phyloP scores from a whole-genome alignment of 768 basidiomycete genomes.

The Termitomyces heimii region DNA sequence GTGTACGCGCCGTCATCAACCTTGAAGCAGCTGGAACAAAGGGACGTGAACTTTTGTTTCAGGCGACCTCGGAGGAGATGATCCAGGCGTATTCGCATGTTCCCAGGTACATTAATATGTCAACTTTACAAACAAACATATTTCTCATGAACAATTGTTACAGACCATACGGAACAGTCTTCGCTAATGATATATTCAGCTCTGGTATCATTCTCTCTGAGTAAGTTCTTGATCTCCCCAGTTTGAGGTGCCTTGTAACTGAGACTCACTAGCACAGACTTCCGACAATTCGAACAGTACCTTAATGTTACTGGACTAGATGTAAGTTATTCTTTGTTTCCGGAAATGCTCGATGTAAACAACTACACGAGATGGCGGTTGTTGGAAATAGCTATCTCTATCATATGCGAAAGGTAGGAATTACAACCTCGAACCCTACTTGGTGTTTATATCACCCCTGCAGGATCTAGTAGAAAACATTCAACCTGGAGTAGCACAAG shows the following conservation, averaged over 20 bases:
- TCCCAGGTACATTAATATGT: conserved; percentile 45
- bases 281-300: conserved; percentile 89
- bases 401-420: conserved; percentile 79
- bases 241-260: conserved; percentile 4
- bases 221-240: conserved; percentile 35
- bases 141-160: neutral
- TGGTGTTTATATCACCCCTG: neutral
- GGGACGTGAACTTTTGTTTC: conserved; percentile 89
- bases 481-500: conserved; percentile 72
- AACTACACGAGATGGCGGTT: conserved; percentile 67
- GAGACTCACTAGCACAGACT: conserved; percentile 68
- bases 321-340: conserved; percentile 35
- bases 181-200: conserved; percentile 89
- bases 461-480: conserved; percentile 83
- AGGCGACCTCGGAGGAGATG: conserved; percentile 95
- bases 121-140: neutral
- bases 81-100: conserved; percentile 84
- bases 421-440: neutral
- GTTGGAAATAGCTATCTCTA: conserved; percentile 92
- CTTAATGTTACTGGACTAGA: conserved; percentile 89
- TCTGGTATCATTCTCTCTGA: conserved; percentile 89
- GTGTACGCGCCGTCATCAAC: conserved; percentile 83
- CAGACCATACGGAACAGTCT: conserved; percentile 83
- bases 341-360: conserved; percentile 4
- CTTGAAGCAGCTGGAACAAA: conserved; percentile 89